A percentile compares a stretch with the other conserved stretches of the same genome.
Evolutionary conservation across 306 rosid species (phyloP).

Genomic region (Coriaria nepalensis): DNA sequence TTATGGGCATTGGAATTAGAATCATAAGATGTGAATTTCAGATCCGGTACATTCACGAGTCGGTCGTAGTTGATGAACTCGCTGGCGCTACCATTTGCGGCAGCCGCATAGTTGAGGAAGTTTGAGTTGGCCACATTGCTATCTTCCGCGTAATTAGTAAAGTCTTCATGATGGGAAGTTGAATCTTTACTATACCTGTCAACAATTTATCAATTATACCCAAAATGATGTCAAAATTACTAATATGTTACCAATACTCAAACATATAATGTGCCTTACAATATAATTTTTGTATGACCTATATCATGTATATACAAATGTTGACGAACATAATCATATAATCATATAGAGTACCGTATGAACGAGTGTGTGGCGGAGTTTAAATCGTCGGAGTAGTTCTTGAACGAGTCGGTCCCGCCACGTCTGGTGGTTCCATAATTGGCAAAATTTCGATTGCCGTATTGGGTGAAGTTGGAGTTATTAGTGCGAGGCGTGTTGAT

Average conservation of each 20-base stretch:
- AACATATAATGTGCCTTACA: too few relatives aligned
- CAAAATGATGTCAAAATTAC: too few relatives aligned
- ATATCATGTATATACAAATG: too few relatives aligned
- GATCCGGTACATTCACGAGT: slow-evolving; percentile 66
- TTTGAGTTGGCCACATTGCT: slow-evolving; percentile 51
- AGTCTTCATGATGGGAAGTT: slow-evolving; percentile 30
- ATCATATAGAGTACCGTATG: slow-evolving; percentile 47
- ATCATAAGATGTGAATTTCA: slow-evolving; percentile 51
- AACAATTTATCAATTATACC: too few relatives aligned
- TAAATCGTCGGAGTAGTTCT: slow-evolving; percentile 60
- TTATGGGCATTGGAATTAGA: slow-evolving; percentile 39
- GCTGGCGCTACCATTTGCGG: slow-evolving; percentile 32
- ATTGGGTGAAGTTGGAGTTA: slow-evolving; percentile 38
- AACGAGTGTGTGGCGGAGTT: slow-evolving; percentile 59
- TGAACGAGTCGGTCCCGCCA: slow-evolving; percentile 54
- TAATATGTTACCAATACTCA: too few relatives aligned
- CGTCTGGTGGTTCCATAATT: slow-evolving; percentile 41
- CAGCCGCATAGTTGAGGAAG: slow-evolving; percentile 46
- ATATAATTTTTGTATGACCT: too few relatives aligned
- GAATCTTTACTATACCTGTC: slow-evolving; percentile 31
- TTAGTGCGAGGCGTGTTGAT: background rate
- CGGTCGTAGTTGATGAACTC: slow-evolving; percentile 49
- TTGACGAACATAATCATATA: too few relatives aligned
- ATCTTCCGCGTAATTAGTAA: slow-evolving; percentile 52
- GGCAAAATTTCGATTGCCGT: slow-evolving; percentile 43